Conservation (phyloP, 164 flowering plant genomes). For the Magnolia sinica region DNA sequence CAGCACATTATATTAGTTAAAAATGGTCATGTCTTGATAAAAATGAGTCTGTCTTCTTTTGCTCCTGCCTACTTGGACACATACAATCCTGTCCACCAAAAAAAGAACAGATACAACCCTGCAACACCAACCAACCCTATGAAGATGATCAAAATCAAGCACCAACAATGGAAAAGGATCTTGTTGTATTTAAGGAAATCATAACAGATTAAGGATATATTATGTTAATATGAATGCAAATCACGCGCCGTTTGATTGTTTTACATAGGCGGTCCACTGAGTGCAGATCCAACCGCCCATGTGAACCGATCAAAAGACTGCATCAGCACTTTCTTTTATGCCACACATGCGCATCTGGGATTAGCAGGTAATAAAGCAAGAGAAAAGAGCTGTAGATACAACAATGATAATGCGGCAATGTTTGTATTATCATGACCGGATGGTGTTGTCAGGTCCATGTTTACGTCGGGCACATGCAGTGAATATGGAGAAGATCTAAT, state of each 20-base stretch:
- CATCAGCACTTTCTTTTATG: too few species aligned
- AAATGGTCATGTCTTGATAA: background rate
- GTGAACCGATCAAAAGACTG: background rate
- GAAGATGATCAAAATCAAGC: too few species aligned
- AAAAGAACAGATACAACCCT: background rate
- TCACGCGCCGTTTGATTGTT: background rate
- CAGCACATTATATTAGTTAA: background rate
- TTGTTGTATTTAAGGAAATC: background rate
- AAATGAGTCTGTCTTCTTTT: background rate
- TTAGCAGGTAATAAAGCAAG: background rate
- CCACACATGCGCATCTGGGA: background rate
- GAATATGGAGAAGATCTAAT: background rate
- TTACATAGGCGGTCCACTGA: background rate
- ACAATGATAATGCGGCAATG: background rate
- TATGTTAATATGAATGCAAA: background rate
- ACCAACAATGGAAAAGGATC: background rate
- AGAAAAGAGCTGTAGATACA: background rate
- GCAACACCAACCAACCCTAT: too few species aligned
- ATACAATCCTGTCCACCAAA: background rate
- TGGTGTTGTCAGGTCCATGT: background rate
- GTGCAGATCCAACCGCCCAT: background rate
- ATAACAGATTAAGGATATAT: background rate
- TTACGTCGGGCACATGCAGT: background rate
- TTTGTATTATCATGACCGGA: background rate
- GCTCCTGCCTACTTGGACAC: background rate